A percentile compares a stretch with the other conserved stretches of the same genome.
Conservation (phyloP, 2,329 filamentous ascomycete genomes). For the Diaporthe humulicola region DNA sequence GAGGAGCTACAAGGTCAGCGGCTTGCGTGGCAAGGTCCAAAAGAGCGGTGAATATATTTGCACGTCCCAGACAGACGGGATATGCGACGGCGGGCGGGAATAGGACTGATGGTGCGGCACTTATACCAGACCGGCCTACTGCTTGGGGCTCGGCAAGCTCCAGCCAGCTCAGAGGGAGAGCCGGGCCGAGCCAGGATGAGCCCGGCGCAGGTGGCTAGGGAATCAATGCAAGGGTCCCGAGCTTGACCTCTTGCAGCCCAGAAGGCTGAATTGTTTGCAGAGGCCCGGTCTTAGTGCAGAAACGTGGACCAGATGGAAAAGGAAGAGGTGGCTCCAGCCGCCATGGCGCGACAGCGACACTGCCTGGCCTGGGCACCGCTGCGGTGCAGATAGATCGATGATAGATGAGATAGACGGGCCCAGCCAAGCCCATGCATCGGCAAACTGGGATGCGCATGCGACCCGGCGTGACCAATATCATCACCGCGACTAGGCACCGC, state of each 20-base stretch:
- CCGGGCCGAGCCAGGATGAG: conserved; percentile 28
- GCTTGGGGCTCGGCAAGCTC: conserved; percentile 16
- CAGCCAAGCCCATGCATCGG: not conserved
- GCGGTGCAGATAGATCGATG: not conserved
- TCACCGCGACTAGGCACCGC: conserved; percentile 10
- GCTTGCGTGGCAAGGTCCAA: conserved; percentile 14
- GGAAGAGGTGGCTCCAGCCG: not conserved
- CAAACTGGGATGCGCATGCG: conserved; percentile 18
- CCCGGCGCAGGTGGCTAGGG: conserved; percentile 6
- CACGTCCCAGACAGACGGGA: not conserved
- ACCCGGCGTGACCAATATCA: conserved; percentile 18
- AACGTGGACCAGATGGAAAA: conserved; percentile 18
- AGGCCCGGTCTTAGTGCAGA: conserved; percentile 23
- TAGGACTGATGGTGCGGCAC: conserved; percentile 25
- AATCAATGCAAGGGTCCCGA: conserved; percentile 28
- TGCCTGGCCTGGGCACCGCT: conserved; percentile 4
- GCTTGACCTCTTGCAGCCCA: conserved; percentile 17
- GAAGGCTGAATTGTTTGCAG: conserved; percentile 22
- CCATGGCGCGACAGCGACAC: not conserved
- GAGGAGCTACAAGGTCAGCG: not conserved
- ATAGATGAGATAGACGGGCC: not conserved
- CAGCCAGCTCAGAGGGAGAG: conserved; percentile 22
- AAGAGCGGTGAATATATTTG: conserved; percentile 30
- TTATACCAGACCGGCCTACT: conserved; percentile 14
- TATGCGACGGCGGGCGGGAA: conserved; percentile 1